These are phyloP conservation scores for Cladorrhinum sp. DNA, from an alignment of 2,329 filamentous ascomycete genomes.

Conservation along the genomic window DNA sequence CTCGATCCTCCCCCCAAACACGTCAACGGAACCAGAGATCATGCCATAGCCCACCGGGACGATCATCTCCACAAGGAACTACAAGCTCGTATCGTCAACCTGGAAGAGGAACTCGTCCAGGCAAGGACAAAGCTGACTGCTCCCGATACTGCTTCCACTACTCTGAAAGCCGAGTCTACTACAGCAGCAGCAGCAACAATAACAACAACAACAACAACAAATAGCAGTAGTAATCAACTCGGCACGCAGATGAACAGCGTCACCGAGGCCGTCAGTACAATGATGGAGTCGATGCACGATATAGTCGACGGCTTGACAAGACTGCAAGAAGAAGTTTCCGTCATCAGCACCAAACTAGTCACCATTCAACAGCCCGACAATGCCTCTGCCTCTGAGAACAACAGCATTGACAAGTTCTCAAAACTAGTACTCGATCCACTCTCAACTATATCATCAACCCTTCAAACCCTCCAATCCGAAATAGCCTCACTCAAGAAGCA, in stretches of 20 bases:
- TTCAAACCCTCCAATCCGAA: constrained; percentile 11
- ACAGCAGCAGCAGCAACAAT: constrained; percentile 9
- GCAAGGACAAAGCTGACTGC: constrained; percentile 6
- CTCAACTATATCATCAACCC: constrained; percentile 7
- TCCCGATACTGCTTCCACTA: neutral
- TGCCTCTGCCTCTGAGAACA: neutral
- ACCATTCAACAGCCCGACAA: neutral
- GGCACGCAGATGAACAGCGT: constrained; percentile 4
- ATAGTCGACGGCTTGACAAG: constrained; percentile 18
- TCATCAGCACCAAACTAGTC: constrained; percentile 1
- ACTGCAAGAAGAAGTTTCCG: constrained; percentile 14
- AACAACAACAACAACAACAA: too few relatives aligned
- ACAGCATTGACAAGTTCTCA: neutral
- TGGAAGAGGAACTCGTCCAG: constrained; percentile 16
- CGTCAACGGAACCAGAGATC: neutral
- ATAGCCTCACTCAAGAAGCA: constrained; percentile 13
- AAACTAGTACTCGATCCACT: constrained; percentile 11
- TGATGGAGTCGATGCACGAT: constrained; percentile 25
- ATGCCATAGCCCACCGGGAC: neutral
- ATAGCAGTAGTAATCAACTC: neutral
- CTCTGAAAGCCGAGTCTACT: neutral
- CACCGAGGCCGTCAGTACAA: constrained; percentile 13
- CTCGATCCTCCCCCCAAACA: neutral
- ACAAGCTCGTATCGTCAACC: neutral
- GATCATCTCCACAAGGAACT: neutral